Evolutionary conservation across 345 rosid genomes (phyloP).

Genomic region (Hirschfeldia incana): DNA sequence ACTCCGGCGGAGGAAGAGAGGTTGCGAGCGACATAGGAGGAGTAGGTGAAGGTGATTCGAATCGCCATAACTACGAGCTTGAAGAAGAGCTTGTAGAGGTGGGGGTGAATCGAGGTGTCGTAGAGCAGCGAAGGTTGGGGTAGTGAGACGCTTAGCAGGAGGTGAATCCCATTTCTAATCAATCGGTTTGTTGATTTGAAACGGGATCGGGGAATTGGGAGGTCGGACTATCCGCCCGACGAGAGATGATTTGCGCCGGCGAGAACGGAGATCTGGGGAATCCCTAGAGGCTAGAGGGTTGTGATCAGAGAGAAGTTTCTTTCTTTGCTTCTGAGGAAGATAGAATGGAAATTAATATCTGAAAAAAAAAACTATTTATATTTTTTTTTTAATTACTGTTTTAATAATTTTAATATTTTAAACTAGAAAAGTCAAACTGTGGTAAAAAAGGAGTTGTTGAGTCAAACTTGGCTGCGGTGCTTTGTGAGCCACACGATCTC

Average conservation of each 20-base stretch:
- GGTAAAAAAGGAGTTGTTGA: background rate
- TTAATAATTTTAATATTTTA: background rate
- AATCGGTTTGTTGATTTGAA: constrained; percentile 10
- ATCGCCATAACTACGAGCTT: constrained; percentile 65
- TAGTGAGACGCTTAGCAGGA: constrained; percentile 4
- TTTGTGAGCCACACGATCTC: constrained; percentile 20
- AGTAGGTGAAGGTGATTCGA: constrained; percentile 58
- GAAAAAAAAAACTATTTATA: background rate
- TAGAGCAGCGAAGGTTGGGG: constrained; percentile 29
- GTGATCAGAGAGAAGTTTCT: constrained; percentile 17
- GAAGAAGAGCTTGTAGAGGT: constrained; percentile 49
- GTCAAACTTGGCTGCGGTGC: constrained; percentile 26
- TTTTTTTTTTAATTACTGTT: background rate
- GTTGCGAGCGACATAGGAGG: constrained; percentile 66
- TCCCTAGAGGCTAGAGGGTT: background rate
- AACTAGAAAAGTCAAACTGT: constrained; percentile 19
- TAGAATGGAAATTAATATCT: background rate
- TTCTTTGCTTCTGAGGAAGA: constrained; percentile 9
- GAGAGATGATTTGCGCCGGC: background rate
- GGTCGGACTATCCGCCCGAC: constrained; percentile 17
- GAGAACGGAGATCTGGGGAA: constrained; percentile 20
- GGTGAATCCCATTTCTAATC: constrained; percentile 26
- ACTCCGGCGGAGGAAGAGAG: constrained; percentile 51
- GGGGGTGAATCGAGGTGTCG: constrained; percentile 49
- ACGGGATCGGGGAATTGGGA: constrained; percentile 29